A percentile compares a stretch with the other conserved stretches of the same genome.
Conservation (phyloP, 2,329 filamentous ascomycete genomes). For the Pestalotiopsis sp. region DNA sequence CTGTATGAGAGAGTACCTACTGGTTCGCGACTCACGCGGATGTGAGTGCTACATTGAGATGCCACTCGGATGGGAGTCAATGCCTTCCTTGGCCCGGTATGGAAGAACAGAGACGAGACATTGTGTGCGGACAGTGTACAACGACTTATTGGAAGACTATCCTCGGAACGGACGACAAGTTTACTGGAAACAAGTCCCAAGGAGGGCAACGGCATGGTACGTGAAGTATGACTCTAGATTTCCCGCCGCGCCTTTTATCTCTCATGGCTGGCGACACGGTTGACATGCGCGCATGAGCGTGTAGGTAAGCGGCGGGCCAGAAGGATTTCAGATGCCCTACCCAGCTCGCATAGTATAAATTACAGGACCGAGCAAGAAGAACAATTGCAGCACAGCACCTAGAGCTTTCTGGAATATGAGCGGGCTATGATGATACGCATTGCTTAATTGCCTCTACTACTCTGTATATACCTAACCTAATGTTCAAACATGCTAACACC, state of each 20-base stretch:
- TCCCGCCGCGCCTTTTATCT: background rate
- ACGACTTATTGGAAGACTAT: constrained; percentile 1
- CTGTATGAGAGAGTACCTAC: constrained; percentile 48
- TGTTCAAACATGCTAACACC: no score
- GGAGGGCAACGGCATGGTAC: background rate
- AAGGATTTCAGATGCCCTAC: no score
- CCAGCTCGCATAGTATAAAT: no score
- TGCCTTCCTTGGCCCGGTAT: constrained; percentile 18
- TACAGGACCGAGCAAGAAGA: no score
- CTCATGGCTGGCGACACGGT: background rate
- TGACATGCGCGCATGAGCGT: background rate
- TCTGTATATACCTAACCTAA: no score
- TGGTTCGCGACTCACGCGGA: constrained; percentile 45
- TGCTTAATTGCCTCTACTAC: no score
- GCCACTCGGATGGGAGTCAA: constrained; percentile 37
- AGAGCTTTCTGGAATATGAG: no score
- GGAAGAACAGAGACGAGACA: constrained; percentile 17
- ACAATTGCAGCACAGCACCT: no score
- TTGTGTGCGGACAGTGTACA: constrained; percentile 11
- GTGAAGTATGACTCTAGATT: background rate
- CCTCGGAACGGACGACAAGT: constrained; percentile 15
- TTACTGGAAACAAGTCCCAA: constrained; percentile 11
- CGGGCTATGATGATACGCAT: no score
- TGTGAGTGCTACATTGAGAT: constrained; percentile 47
- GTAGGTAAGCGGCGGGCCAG: no score